Evolutionary conservation across 2,329 filamentous ascomycete genomes (phyloP).

Genomic region (Trichoderma sp.): DNA sequence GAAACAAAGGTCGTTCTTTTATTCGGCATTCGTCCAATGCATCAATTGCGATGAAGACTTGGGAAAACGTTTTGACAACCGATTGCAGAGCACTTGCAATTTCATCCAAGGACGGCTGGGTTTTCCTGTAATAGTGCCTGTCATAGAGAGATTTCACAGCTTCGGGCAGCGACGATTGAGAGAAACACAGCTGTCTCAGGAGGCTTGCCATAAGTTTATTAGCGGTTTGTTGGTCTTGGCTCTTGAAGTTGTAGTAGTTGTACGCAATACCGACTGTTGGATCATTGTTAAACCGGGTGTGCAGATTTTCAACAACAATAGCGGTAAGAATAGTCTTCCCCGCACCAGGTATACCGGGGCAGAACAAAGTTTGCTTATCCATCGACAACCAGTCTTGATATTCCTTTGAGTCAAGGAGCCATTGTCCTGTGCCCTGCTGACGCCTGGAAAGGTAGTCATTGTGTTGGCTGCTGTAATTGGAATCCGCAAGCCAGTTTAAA

Average conservation of each 20-base stretch:
- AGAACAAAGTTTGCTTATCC: not conserved
- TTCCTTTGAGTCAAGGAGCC: not conserved
- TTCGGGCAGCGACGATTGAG: not conserved
- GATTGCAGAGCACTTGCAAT: not conserved
- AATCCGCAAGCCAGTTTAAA: not conserved
- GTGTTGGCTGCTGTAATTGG: not conserved
- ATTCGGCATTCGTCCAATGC: not conserved
- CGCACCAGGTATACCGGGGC: not conserved
- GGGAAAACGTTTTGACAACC: not conserved
- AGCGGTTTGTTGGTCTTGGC: not conserved
- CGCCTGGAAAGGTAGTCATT: not conserved
- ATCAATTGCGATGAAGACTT: not conserved
- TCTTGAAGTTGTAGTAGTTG: not conserved
- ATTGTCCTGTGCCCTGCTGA: not conserved
- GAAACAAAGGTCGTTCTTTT: not conserved
- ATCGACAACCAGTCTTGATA: not conserved
- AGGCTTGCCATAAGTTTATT: not conserved
- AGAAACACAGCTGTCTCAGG: not conserved
- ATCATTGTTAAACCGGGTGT: not conserved
- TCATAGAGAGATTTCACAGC: not conserved
- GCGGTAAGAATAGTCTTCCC: not conserved
- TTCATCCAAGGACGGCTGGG: not conserved
- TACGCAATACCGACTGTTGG: not conserved
- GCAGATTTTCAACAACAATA: not conserved
- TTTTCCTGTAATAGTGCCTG: not conserved